phyloP scores from a whole-genome alignment of 2,329 filamentous ascomycete genomes.

The Pseudogymnoascus sp. region DNA sequence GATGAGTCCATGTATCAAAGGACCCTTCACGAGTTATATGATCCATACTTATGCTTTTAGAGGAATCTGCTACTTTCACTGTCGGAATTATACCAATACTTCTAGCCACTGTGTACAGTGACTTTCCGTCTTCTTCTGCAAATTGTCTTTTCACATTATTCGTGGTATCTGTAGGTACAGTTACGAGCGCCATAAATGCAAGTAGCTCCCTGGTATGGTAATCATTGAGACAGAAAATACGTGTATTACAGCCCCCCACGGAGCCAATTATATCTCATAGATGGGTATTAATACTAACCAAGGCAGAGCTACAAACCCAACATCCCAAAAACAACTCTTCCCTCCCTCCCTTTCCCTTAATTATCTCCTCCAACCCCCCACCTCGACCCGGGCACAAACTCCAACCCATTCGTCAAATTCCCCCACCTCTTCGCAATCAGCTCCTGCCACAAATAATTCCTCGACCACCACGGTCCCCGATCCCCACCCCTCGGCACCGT shows the following conservation, averaged over 20 bases:
- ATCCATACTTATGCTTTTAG: no score
- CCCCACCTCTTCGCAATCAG: neutral
- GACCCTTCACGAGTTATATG: no score
- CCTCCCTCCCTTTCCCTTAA: neutral
- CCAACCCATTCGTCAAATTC: constrained; percentile 1
- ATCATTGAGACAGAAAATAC: neutral
- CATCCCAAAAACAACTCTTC: neutral
- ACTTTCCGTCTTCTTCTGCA: no score
- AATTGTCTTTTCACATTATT: no score
- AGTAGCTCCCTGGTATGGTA: neutral
- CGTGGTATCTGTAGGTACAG: neutral
- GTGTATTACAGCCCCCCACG: neutral
- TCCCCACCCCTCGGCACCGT: neutral
- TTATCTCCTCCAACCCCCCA: neutral
- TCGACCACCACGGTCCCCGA: constrained; percentile 1
- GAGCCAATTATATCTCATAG: neutral
- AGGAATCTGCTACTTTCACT: no score
- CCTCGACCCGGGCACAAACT: neutral
- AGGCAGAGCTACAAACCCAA: neutral
- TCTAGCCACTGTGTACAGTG: no score
- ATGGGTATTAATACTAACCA: neutral
- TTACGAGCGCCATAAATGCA: neutral
- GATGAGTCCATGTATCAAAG: no score
- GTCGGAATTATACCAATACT: no score
- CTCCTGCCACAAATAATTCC: neutral